Conservation (phyloP, 768 basidiomycete genomes). For the Terana coerulea region DNA sequence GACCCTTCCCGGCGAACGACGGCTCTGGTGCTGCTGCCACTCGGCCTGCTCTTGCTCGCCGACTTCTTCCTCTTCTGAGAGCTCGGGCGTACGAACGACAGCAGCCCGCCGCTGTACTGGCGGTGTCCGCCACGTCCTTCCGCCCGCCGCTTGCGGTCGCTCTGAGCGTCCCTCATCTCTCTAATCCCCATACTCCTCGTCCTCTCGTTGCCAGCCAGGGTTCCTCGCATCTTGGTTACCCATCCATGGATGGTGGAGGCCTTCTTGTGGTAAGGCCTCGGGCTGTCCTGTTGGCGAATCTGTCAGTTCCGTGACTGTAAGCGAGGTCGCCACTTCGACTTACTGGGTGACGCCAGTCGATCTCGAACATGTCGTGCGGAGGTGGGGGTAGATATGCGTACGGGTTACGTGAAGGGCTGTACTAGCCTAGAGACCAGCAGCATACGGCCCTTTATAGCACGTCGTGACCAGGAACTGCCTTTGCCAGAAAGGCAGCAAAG, state of each 20-base stretch:
- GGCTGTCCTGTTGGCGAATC: too few species aligned
- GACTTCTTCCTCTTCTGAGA: neutral
- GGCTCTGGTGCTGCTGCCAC: neutral
- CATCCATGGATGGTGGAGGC: conserved; percentile 67
- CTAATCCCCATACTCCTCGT: conserved; percentile 58
- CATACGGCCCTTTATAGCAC: too few species aligned
- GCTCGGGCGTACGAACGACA: conserved; percentile 25
- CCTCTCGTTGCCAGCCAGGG: conserved; percentile 57
- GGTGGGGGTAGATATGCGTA: too few species aligned
- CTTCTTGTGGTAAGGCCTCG: conserved; percentile 30
- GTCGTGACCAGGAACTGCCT: too few species aligned
- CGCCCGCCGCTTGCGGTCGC: conserved; percentile 27
- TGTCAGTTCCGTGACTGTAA: too few species aligned
- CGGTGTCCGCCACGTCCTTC: conserved; percentile 18
- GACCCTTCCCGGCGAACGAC: conserved; percentile 10
- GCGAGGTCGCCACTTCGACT: too few species aligned
- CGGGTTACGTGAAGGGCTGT: too few species aligned
- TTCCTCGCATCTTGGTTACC: conserved; percentile 77
- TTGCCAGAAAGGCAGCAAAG: too few species aligned
- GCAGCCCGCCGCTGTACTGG: conserved; percentile 19
- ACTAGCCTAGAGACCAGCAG: too few species aligned
- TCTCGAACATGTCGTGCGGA: too few species aligned
- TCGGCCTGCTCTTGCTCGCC: neutral
- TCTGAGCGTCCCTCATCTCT: conserved; percentile 60
- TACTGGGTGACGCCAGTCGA: too few species aligned